Conservation (phyloP, 2,329 filamentous ascomycete species). For the Colletotrichum sp. region DNA sequence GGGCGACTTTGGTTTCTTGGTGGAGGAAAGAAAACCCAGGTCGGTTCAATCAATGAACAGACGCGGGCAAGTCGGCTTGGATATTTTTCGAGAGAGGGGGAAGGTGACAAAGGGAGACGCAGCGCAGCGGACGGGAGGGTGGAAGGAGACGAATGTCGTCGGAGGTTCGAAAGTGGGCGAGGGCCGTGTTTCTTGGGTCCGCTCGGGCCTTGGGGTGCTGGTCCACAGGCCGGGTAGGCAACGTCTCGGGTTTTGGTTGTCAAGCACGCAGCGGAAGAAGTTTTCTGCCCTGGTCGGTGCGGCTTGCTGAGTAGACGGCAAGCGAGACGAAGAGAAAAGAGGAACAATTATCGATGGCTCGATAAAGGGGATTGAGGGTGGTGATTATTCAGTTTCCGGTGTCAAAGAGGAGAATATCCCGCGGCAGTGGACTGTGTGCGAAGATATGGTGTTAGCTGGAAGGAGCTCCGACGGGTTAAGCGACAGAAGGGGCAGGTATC, state of each 20-base stretch:
- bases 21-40: not conserved
- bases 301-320: not conserved
- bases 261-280: not conserved
- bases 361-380: not conserved
- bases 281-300: not conserved
- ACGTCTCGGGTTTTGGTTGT: slow-evolving; percentile 4
- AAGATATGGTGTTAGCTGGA: slow-evolving; percentile 6
- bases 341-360: not conserved
- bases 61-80: not conserved
- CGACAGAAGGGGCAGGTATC: slow-evolving; percentile 16
- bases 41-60: slow-evolving; percentile 22
- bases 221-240: slow-evolving; percentile 20
- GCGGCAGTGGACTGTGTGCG: not conserved
- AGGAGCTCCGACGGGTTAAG: slow-evolving; percentile 18
- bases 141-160: slow-evolving; percentile 16
- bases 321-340: not conserved
- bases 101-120: not conserved
- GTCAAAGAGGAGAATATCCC: not conserved
- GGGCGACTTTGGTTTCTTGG: not conserved
- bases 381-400: not conserved
- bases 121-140: slow-evolving; percentile 2
- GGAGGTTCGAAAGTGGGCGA: slow-evolving; percentile 19
- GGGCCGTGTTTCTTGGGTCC: slow-evolving; percentile 20
- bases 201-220: slow-evolving; percentile 22
- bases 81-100: not conserved